These are phyloP conservation scores for Hapsidospora chrysogenum DNA, from an alignment of 495 filamentous ascomycete species.

Conservation along the genomic window DNA sequence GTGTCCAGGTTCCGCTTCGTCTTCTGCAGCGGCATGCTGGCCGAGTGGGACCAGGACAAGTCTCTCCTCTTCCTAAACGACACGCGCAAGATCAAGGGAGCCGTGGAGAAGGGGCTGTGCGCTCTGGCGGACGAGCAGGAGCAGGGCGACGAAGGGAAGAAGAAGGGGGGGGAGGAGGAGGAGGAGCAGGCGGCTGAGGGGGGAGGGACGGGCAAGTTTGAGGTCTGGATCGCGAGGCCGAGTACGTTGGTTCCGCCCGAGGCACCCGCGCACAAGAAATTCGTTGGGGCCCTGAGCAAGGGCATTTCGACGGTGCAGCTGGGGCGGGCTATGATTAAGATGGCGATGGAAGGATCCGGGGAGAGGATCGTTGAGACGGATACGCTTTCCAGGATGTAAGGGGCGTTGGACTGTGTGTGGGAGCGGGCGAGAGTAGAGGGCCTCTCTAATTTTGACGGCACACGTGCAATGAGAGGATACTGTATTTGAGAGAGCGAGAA, in stretches of 20 bases:
- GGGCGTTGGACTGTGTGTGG: background rate
- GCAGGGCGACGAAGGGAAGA: background rate
- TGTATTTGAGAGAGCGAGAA: too few species aligned
- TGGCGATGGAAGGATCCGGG: constrained; percentile 16
- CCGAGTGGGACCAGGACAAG: constrained; percentile 30
- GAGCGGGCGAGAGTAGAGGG: too few species aligned
- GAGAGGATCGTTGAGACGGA: constrained; percentile 16
- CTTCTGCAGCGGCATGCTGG: constrained; percentile 28
- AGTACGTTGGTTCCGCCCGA: constrained; percentile 19
- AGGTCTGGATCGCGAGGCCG: constrained; percentile 14
- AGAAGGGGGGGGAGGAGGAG: too few species aligned
- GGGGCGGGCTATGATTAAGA: constrained; percentile 21
- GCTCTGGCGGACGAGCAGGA: constrained; percentile 12
- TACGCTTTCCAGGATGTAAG: constrained; percentile 12
- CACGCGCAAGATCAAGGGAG: constrained; percentile 25
- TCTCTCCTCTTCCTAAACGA: constrained; percentile 22
- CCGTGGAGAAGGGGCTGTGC: constrained; percentile 22
- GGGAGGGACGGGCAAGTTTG: constrained; percentile 11
- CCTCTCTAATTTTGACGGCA: too few species aligned
- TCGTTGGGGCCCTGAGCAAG: constrained; percentile 9
- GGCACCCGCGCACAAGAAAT: constrained; percentile 11
- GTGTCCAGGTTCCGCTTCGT: constrained; percentile 31
- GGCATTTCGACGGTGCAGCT: constrained; percentile 19
- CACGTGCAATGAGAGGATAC: too few species aligned
- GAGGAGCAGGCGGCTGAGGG: too few species aligned